phyloP scores from a whole-genome alignment of 1,284 basidiomycete genomes.

The Meripilus lineatus region DNA sequence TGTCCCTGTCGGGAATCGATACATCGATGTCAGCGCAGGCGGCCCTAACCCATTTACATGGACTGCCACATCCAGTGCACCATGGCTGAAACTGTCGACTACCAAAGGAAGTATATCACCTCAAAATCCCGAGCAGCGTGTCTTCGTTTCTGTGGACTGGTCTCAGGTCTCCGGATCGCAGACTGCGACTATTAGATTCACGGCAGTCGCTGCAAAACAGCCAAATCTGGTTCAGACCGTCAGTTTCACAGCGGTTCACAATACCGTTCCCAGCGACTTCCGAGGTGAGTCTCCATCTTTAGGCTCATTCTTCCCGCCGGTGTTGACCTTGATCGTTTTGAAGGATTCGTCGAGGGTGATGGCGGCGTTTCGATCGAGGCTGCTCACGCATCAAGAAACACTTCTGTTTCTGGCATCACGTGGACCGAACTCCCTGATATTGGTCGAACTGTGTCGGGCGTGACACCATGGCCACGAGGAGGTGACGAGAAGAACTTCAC shows the following conservation, averaged over 20 bases:
- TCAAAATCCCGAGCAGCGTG: slow-evolving; percentile 45
- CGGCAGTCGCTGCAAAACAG: slow-evolving; percentile 37
- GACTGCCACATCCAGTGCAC: slow-evolving; percentile 42
- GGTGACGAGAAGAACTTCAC: slow-evolving; percentile 49
- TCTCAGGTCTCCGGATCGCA: slow-evolving; percentile 39
- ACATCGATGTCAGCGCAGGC: slow-evolving; percentile 57
- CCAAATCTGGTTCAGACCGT: slow-evolving; percentile 32
- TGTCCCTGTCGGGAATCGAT: slow-evolving; percentile 46
- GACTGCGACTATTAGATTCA: slow-evolving; percentile 43
- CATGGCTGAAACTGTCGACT: slow-evolving; percentile 50
- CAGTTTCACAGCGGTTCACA: slow-evolving; percentile 37
- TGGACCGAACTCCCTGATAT: slow-evolving; percentile 59
- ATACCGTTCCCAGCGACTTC: slow-evolving; percentile 37
- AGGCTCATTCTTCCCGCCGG: background rate
- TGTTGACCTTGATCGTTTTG: background rate
- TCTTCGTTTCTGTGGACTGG: slow-evolving; percentile 63
- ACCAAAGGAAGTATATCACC: slow-evolving; percentile 46
- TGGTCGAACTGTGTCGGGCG: slow-evolving; percentile 52
- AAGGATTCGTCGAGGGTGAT: slow-evolving; percentile 61
- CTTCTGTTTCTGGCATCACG: slow-evolving; percentile 42
- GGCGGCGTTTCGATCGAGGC: slow-evolving; percentile 65
- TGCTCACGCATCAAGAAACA: slow-evolving; percentile 49
- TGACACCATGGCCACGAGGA: slow-evolving; percentile 57
- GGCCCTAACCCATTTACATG: slow-evolving; percentile 56
- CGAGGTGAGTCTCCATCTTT: slow-evolving; percentile 37